phyloP scores from a whole-genome alignment of 2,329 filamentous ascomycete genomes.

The Parafenestella ontariensis region DNA sequence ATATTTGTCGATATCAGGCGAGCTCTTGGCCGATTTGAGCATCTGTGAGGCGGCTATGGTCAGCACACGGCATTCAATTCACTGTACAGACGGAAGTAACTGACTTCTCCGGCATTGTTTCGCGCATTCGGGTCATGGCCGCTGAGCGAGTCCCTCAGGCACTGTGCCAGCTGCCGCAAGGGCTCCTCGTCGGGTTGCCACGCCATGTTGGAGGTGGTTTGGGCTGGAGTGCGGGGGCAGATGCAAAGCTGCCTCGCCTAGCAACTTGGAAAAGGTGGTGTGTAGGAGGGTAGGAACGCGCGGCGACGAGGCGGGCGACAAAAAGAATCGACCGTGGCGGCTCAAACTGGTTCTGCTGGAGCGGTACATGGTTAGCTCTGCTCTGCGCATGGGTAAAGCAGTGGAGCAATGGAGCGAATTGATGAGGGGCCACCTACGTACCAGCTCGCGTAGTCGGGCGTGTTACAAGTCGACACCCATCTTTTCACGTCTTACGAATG shows the following conservation, averaged over 20 bases:
- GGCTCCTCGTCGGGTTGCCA: slow-evolving; percentile 92
- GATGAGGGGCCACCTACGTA: slow-evolving; percentile 36
- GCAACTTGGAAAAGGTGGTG: slow-evolving; percentile 4
- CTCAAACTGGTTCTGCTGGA: slow-evolving; percentile 39
- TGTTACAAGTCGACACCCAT: slow-evolving; percentile 45
- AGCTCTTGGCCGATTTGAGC: slow-evolving; percentile 86
- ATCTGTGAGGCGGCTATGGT: slow-evolving; percentile 65
- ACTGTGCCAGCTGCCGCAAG: slow-evolving; percentile 86
- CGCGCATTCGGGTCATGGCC: slow-evolving; percentile 79
- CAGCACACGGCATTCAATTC: slow-evolving; percentile 25
- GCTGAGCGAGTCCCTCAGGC: slow-evolving; percentile 90
- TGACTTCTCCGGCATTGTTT: slow-evolving; percentile 87
- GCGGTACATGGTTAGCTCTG: slow-evolving; percentile 43
- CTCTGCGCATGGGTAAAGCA: slow-evolving; percentile 24
- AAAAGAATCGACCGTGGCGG: slow-evolving; percentile 27
- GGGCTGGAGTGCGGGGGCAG: slow-evolving; percentile 19
- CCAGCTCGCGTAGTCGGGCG: slow-evolving; percentile 38
- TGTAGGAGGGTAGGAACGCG: slow-evolving; percentile 9
- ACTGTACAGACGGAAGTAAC: slow-evolving; percentile 45
- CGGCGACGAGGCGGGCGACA: slow-evolving; percentile 14
- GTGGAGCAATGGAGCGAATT: slow-evolving; percentile 26
- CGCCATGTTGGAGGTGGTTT: slow-evolving; percentile 65
- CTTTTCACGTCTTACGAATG: slow-evolving; percentile 25
- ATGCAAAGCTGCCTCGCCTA: slow-evolving; percentile 13
- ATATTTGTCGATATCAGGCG: slow-evolving; percentile 97